These are phyloP conservation scores for Aspergillus fijiensis DNA, from an alignment of 2,329 filamentous ascomycete genomes.

Conservation along the genomic window DNA sequence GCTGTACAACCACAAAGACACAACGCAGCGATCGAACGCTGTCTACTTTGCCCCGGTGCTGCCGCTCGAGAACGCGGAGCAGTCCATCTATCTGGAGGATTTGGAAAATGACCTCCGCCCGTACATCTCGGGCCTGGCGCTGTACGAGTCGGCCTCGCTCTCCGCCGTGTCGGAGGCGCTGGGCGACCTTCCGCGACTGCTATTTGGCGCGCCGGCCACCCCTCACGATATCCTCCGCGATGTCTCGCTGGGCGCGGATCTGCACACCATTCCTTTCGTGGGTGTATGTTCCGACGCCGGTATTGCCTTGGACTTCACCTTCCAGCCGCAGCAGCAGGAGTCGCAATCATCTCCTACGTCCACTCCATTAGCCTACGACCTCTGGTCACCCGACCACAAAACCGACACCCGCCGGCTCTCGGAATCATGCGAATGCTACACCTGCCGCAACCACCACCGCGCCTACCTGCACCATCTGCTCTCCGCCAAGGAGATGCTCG, in stretches of 20 bases:
- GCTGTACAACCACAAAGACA: slow-evolving; percentile 37
- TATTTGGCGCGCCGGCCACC: slow-evolving; percentile 66
- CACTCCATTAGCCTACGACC: slow-evolving; percentile 65
- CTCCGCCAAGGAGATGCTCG: slow-evolving; percentile 91
- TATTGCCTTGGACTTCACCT: slow-evolving; percentile 76
- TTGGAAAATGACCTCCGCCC: slow-evolving; percentile 64
- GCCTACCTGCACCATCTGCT: slow-evolving; percentile 88
- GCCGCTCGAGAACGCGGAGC: slow-evolving; percentile 70
- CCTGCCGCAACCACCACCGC: slow-evolving; percentile 78
- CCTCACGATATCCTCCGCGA: slow-evolving; percentile 78
- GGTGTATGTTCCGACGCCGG: slow-evolving; percentile 76
- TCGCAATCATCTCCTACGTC: slow-evolving; percentile 35
- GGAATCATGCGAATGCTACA: slow-evolving; percentile 71
- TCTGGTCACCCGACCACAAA: slow-evolving; percentile 67
- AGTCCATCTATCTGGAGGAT: slow-evolving; percentile 76
- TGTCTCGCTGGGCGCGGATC: slow-evolving; percentile 72
- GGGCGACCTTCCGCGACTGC: slow-evolving; percentile 67
- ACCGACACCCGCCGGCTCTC: slow-evolving; percentile 63
- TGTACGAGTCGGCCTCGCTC: slow-evolving; percentile 73
- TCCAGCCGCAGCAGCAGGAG: slow-evolving; percentile 11
- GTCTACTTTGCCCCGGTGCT: slow-evolving; percentile 68
- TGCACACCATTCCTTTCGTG: slow-evolving; percentile 76
- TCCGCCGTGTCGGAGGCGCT: slow-evolving; percentile 65
- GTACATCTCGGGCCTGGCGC: slow-evolving; percentile 66
- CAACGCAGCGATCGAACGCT: slow-evolving; percentile 33